Percentiles rank a stretch among this genome's conserved stretches.
These are phyloP conservation scores for Brachypodium distachyon DNA, from an alignment of 202 grass and related monocot species.

Conservation along the genomic window DNA sequence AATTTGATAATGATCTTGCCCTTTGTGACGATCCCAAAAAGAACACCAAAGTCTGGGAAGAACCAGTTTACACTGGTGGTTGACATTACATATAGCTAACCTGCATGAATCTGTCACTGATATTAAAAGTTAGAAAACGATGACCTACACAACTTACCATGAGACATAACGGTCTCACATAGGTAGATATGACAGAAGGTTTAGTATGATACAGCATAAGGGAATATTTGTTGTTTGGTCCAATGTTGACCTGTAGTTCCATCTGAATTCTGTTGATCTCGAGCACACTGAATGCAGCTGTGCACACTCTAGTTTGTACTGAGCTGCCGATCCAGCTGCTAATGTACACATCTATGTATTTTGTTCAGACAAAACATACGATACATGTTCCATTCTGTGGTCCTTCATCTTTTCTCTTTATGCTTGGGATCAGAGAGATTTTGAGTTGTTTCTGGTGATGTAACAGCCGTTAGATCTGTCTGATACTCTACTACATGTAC, in stretches of 20 bases:
- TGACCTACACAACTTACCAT: background rate
- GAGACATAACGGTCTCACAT: slow-evolving; percentile 13
- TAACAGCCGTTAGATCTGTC: background rate
- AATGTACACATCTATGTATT: background rate
- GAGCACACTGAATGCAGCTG: background rate
- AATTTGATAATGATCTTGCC: slow-evolving; percentile 65
- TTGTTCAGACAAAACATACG: background rate
- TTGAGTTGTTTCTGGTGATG: background rate
- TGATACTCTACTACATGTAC: background rate
- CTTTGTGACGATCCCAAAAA: slow-evolving; percentile 85
- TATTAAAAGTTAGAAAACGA: background rate
- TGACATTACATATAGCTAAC: background rate
- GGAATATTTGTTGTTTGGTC: background rate
- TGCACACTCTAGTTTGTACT: background rate
- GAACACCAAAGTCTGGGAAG: slow-evolving; percentile 73
- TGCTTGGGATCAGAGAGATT: background rate
- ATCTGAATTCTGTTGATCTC: background rate
- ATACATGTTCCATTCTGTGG: background rate
- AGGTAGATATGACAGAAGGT: background rate
- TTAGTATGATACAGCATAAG: too few species aligned
- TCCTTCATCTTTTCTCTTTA: background rate
- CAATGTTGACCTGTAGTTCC: background rate
- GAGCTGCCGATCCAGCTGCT: slow-evolving; percentile 1
- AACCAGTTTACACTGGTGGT: slow-evolving; percentile 74
- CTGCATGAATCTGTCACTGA: background rate